Conservation (phyloP, 2,329 filamentous ascomycete genomes). For the Thermothelomyces thermophilus region DNA sequence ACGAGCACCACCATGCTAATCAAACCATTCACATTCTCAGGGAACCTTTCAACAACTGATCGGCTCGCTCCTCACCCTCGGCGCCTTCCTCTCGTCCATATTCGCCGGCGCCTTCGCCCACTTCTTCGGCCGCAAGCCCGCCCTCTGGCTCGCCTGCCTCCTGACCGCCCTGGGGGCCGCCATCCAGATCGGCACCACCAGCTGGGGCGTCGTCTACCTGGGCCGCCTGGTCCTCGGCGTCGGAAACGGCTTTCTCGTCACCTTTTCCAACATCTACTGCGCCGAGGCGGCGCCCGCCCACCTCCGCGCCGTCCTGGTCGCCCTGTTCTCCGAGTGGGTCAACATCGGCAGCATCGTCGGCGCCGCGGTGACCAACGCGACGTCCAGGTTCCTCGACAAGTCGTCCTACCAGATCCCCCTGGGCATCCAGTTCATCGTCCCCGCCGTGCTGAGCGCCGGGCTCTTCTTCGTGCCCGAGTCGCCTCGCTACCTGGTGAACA, state of each 20-base stretch:
- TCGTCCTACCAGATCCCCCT: constrained; percentile 43
- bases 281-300: constrained; percentile 43
- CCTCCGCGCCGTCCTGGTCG: constrained; percentile 42
- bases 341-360: constrained; percentile 43
- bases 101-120: constrained; percentile 41
- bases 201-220: constrained; percentile 37
- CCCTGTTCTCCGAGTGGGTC: constrained; percentile 43
- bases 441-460: constrained; percentile 38
- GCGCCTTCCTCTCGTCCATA: constrained; percentile 44
- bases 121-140: constrained; percentile 40
- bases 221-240: constrained; percentile 40
- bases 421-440: constrained; percentile 39
- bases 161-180: constrained; percentile 38
- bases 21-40: too few species aligned
- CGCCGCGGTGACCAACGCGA: constrained; percentile 37
- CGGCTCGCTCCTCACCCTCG: constrained; percentile 44
- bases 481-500: constrained; percentile 38
- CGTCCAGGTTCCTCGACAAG: constrained; percentile 32
- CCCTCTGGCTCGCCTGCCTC: constrained; percentile 41
- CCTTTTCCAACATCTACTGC: constrained; percentile 42
- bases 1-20: too few species aligned
- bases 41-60: constrained; percentile 47
- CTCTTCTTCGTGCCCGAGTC: constrained; percentile 42
- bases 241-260: constrained; percentile 39
- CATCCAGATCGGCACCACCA: constrained; percentile 38